Conservation (phyloP, 768 basidiomycete species). For the Suillus clintonianus region DNA sequence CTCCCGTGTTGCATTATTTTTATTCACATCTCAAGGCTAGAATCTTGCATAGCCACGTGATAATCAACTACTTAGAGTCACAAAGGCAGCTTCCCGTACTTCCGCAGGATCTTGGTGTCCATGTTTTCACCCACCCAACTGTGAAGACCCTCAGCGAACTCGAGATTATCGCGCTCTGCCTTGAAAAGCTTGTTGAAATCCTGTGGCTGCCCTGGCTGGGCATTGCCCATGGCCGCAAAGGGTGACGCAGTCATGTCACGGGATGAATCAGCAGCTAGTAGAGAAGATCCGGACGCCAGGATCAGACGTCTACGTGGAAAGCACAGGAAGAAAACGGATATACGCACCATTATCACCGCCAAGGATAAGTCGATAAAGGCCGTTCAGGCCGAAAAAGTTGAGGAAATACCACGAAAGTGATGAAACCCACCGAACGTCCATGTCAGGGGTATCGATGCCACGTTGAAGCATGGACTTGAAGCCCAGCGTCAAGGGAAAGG, state of each 20-base stretch:
- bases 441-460: conserved; percentile 91
- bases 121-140: conserved; percentile 81
- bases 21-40: conserved; percentile 10
- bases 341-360: conserved; percentile 84
- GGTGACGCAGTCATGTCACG: conserved; percentile 73
- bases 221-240: conserved; percentile 55
- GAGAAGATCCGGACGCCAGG: conserved; percentile 14
- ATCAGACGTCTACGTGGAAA: conserved; percentile 11
- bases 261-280: conserved; percentile 75
- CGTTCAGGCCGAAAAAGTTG: conserved; percentile 97
- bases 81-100: conserved; percentile 65
- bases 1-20: conserved; percentile 21
- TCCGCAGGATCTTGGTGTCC: conserved; percentile 74
- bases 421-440: conserved; percentile 99
- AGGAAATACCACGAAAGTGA: conserved; percentile 99
- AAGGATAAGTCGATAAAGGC: conserved; percentile 90
- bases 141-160: conserved; percentile 86
- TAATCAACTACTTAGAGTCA: conserved; percentile 22
- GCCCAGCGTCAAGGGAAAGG: conserved; percentile 93
- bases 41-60: conserved; percentile 9
- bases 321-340: conserved; percentile 7
- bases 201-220: conserved; percentile 60
- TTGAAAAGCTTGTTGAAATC: conserved; percentile 91
- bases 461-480: conserved; percentile 99
- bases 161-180: conserved; percentile 89